A percentile compares a stretch with the other conserved stretches of the same genome.
Evolutionary conservation across 2,329 filamentous ascomycete genomes (phyloP).

Genomic region (Alternaria longipes): DNA sequence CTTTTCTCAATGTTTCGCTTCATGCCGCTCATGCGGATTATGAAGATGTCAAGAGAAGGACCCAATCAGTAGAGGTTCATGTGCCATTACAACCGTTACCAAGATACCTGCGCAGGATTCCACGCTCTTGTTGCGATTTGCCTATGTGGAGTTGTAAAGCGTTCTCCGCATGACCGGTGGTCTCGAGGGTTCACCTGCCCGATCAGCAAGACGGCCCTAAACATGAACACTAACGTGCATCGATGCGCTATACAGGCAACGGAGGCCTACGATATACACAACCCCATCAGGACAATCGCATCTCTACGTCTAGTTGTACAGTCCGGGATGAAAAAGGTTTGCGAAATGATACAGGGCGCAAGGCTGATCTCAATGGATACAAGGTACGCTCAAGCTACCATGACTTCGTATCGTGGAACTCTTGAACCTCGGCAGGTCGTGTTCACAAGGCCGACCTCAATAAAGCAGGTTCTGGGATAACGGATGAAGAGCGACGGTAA

Average conservation of each 20-base stretch:
- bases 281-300: not conserved
- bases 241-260: not conserved
- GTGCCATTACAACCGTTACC: not conserved
- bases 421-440: not conserved
- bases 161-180: conserved; percentile 4
- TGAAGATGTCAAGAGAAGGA: conserved; percentile 13
- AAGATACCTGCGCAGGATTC: not conserved
- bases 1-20: not conserved
- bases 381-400: not conserved
- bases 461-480: not conserved
- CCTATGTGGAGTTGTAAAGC: not conserved
- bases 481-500: not conserved
- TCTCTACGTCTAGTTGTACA: not conserved
- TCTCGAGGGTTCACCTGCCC: not conserved
- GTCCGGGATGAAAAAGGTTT: not conserved
- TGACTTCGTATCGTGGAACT: not conserved
- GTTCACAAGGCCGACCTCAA: not conserved
- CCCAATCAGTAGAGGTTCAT: not conserved
- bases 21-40: not conserved
- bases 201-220: not conserved
- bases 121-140: conserved; percentile 1
- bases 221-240: not conserved
- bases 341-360: not conserved
- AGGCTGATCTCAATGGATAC: not conserved
- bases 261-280: not conserved